Evolutionary conservation across 75 land plant species (phyloP).

Genomic region (Cryptomeria japonica): DNA sequence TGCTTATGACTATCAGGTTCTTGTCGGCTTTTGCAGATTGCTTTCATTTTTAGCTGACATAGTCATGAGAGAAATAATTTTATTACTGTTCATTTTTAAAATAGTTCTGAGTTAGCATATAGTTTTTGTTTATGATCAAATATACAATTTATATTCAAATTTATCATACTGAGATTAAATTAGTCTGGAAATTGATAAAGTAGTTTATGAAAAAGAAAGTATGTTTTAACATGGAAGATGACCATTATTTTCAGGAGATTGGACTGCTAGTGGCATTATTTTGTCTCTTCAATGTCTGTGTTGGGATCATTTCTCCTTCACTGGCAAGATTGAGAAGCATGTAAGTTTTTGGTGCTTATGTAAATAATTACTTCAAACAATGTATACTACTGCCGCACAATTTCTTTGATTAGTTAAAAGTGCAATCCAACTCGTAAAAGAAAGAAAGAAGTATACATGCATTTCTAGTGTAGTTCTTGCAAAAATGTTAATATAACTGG

Average conservation of each 20-base stretch:
- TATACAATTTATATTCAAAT: not conserved
- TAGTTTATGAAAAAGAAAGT: not conserved
- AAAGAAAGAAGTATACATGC: not conserved
- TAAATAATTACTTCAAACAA: not conserved
- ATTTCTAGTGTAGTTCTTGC: not conserved
- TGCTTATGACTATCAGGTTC: constrained; percentile 98
- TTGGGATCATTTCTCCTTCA: constrained; percentile 73
- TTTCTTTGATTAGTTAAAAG: not conserved
- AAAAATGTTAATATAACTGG: not conserved
- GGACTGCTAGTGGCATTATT: constrained; percentile 66
- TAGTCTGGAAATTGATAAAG: not conserved
- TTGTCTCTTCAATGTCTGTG: constrained; percentile 73
- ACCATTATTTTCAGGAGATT: constrained; percentile 70
- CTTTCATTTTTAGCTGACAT: not conserved
- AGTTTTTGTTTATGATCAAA: not conserved
- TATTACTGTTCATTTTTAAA: not conserved
- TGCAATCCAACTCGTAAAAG: not conserved
- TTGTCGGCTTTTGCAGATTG: not conserved
- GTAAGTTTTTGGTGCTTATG: constrained; percentile 38
- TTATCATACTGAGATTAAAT: not conserved
- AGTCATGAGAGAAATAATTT: not conserved
- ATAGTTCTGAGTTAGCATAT: not conserved
- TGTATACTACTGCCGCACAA: not conserved
- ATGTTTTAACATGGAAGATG: not conserved
- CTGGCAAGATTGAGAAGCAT: constrained; percentile 82